These are phyloP conservation scores for Tylopilus rubrobrunneus DNA, from an alignment of 768 basidiomycete genomes.

Conservation along the genomic window DNA sequence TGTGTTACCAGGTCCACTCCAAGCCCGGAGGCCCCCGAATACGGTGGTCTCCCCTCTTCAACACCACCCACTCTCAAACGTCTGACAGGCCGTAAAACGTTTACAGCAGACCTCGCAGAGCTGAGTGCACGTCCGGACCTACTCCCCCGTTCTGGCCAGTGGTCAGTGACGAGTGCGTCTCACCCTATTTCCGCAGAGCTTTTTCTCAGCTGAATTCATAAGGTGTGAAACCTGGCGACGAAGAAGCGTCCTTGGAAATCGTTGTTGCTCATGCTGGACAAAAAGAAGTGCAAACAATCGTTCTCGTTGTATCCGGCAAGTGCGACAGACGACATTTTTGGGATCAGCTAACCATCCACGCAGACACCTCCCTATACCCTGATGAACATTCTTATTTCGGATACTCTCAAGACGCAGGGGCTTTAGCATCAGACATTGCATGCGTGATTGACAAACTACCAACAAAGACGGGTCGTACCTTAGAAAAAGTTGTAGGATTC, in stretches of 20 bases:
- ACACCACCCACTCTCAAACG: neutral
- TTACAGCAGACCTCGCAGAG: conserved; percentile 52
- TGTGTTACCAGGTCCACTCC: no score
- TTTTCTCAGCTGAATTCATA: neutral
- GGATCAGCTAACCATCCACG: neutral
- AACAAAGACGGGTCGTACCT: conserved; percentile 37
- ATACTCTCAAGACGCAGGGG: conserved; percentile 43
- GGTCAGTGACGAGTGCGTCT: conserved; percentile 41
- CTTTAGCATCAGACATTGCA: conserved; percentile 38
- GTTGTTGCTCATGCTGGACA: conserved; percentile 26
- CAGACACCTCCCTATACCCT: conserved; percentile 69
- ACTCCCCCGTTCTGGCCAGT: conserved; percentile 36
- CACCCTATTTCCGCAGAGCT: neutral
- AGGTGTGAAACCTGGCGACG: conserved; percentile 56
- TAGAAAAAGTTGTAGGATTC: conserved; percentile 43
- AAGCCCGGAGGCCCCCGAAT: no score
- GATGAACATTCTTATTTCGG: conserved; percentile 53
- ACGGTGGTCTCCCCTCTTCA: no score
- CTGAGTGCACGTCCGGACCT: conserved; percentile 35
- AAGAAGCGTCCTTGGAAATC: conserved; percentile 60
- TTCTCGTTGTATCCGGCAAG: conserved; percentile 50
- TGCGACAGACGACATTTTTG: neutral
- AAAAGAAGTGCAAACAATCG: conserved; percentile 21
- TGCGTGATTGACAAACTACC: conserved; percentile 44
- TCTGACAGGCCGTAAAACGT: conserved; percentile 54